Conservation (phyloP, 805 yeast genomes). For the Ogataea dorogensis region DNA sequence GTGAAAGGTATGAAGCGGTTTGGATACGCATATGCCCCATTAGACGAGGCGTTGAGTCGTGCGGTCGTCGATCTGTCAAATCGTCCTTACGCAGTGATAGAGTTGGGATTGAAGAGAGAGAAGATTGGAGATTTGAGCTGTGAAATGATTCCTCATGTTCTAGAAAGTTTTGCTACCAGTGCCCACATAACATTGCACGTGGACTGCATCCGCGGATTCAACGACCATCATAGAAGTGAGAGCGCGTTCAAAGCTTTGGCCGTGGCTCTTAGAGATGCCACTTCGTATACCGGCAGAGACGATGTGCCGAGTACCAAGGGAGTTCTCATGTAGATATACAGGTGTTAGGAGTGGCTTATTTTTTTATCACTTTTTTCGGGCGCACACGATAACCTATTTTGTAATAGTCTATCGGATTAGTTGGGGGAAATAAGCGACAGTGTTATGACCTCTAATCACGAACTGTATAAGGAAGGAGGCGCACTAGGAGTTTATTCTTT, state of each 20-base stretch:
- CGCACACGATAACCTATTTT: conserved; percentile 11
- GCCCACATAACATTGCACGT: conserved; percentile 92
- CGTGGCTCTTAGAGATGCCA: conserved; percentile 85
- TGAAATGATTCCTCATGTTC: conserved; percentile 97
- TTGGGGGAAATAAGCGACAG: conserved; percentile 7
- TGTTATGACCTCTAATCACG: conserved; percentile 14
- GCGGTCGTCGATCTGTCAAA: conserved; percentile 96
- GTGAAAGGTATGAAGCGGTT: conserved; percentile 90
- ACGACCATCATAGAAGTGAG: conserved; percentile 96
- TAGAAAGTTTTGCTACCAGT: conserved; percentile 90
- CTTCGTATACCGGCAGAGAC: conserved; percentile 74
- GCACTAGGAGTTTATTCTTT: conserved; percentile 32
- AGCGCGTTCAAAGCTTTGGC: conserved; percentile 96
- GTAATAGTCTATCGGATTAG: conserved; percentile 6
- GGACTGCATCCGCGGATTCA: conserved; percentile 88
- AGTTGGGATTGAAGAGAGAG: conserved; percentile 87
- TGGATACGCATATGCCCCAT: conserved; percentile 91
- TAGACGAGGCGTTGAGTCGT: conserved; percentile 92
- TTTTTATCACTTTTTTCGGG: conserved; percentile 6
- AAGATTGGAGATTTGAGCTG: conserved; percentile 88
- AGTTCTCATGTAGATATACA: conserved; percentile 57
- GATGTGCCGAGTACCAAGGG: conserved; percentile 98
- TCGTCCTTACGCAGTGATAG: conserved; percentile 88
- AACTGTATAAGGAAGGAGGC: conserved; percentile 27
- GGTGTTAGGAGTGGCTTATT: conserved; percentile 4